A percentile compares a stretch with the other conserved stretches of the same genome.
Conservation (phyloP, 1,139 yeast genomes). For the Yamadazyma triangularis region DNA sequence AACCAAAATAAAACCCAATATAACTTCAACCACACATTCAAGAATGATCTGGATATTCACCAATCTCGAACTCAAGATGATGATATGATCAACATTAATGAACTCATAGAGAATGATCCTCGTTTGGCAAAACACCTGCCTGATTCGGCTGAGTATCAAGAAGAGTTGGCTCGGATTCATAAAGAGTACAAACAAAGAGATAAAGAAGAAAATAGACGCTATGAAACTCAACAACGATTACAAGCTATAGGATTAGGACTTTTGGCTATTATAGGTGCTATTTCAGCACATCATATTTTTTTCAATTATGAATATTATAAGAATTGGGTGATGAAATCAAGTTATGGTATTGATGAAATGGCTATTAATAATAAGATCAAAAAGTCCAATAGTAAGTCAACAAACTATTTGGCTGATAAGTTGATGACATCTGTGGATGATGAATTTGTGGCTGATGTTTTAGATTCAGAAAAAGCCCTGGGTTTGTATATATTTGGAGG, state of each 20-base stretch:
- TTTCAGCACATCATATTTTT: constrained; percentile 36
- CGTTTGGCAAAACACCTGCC: constrained; percentile 24
- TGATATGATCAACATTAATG: constrained; percentile 21
- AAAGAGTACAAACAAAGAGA: constrained; percentile 22
- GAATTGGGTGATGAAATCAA: constrained; percentile 15
- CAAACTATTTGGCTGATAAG: constrained; percentile 12
- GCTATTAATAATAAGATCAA: constrained; percentile 15
- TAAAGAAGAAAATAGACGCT: constrained; percentile 16
- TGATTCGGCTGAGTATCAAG: constrained; percentile 38
- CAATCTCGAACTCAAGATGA: constrained; percentile 7
- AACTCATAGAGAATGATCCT: constrained; percentile 34
- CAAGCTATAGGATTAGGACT: constrained; percentile 33
- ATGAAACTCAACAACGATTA: constrained; percentile 30
- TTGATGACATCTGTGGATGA: constrained; percentile 22
- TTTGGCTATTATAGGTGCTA: constrained; percentile 25
- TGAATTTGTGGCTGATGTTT: constrained; percentile 5
- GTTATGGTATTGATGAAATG: constrained; percentile 25
- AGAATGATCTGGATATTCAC: too few species aligned
- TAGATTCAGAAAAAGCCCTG: constrained; percentile 17
- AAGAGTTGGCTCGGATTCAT: constrained; percentile 25
- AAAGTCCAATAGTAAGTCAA: constrained; percentile 17
- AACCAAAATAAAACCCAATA: constrained; percentile 34
- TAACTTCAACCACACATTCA: constrained; percentile 29
- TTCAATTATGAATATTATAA: constrained; percentile 40
- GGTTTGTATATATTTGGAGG: constrained; percentile 42